Conservation (phyloP, 2,329 filamentous ascomycete species). For the Penicillium sp. region DNA sequence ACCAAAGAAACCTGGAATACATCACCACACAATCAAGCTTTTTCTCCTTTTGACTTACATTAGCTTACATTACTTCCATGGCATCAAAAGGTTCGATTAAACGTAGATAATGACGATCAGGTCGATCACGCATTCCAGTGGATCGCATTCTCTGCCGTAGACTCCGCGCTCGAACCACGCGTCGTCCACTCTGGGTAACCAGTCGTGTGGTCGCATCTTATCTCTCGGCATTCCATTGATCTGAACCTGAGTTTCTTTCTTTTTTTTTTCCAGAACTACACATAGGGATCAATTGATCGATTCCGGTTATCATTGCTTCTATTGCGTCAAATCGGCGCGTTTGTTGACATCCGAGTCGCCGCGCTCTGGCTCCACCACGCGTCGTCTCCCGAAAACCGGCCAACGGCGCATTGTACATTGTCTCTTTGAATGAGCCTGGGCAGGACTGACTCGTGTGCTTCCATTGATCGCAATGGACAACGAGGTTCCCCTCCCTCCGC, state of each 20-base stretch:
- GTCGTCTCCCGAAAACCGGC: conserved; percentile 13
- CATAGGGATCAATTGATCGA: background rate
- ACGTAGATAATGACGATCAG: conserved; percentile 16
- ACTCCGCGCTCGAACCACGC: conserved; percentile 21
- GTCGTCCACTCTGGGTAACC: conserved; percentile 9
- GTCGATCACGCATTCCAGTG: conserved; percentile 21
- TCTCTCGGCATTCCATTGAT: conserved; percentile 11
- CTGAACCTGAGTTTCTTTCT: background rate
- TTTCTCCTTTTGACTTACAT: conserved; percentile 2
- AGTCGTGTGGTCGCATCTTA: conserved; percentile 21
- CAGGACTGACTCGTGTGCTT: background rate
- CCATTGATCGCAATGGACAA: conserved; percentile 30
- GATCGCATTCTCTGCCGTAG: conserved; percentile 12
- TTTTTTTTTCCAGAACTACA: background rate
- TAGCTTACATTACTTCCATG: background rate
- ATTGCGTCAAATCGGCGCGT: conserved; percentile 10
- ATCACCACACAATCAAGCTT: conserved; percentile 10
- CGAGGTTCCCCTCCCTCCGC: conserved; percentile 38
- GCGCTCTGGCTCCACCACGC: conserved; percentile 21
- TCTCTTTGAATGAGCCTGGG: conserved; percentile 1
- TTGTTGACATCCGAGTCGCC: conserved; percentile 17
- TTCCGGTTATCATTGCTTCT: background rate
- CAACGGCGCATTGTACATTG: conserved; percentile 2
- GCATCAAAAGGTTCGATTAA: background rate
- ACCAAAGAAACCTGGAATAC: background rate